Conservation (phyloP, 176 grass and related monocot genomes). For the maize (Zea mays) region Zm-B73-REFERENCE-NAM-5.0 NC_050102.1:174328501-174329000, state of each 20-base stretch:
- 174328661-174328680: conserved; percentile 19
- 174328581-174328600: conserved; percentile 14
- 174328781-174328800: conserved; percentile 24
- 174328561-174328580: not conserved
- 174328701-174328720: not conserved
- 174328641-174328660: not conserved
- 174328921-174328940: conserved; percentile 13
- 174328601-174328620: conserved; percentile 14
- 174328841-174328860: conserved; percentile 33
- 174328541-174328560: not conserved
- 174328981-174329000: conserved; percentile 22
- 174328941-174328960: conserved; percentile 34
- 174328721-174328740: conserved; percentile 19
- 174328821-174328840: conserved; percentile 5
- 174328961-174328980: conserved; percentile 12
- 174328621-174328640: not conserved
- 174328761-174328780: not conserved
- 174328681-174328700: conserved; percentile 2
- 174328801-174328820: conserved; percentile 23
- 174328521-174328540: not conserved
- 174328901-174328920: conserved; percentile 30
- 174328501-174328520: not conserved
- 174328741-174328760: conserved; percentile 14
- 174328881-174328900: conserved; percentile 28
- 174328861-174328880: conserved; percentile 24